phyloP scores from a whole-genome alignment of 2,329 filamentous ascomycete genomes.

The Fusarium marasasianum region DNA sequence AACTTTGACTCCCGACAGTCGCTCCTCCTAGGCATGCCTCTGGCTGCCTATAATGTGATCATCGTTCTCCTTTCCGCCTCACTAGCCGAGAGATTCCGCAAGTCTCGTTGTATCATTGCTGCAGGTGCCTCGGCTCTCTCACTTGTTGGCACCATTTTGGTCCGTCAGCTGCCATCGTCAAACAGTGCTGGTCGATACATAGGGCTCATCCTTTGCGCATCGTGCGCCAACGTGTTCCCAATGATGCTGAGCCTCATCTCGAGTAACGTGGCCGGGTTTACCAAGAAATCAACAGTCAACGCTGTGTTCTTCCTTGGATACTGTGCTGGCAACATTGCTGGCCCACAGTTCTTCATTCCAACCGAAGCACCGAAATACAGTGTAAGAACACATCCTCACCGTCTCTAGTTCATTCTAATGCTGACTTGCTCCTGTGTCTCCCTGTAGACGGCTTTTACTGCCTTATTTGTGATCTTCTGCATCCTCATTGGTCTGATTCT shows the following conservation, averaged over 20 bases:
- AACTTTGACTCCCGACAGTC: background rate
- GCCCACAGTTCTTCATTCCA: background rate
- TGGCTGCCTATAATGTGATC: background rate
- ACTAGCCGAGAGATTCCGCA: background rate
- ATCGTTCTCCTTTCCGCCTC: background rate
- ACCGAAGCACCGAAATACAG: background rate
- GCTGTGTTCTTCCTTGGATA: background rate
- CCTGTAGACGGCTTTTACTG: background rate
- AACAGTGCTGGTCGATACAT: background rate
- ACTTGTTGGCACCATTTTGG: background rate
- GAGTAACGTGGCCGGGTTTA: background rate
- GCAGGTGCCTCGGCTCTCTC: background rate
- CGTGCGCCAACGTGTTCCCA: background rate
- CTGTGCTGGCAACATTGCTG: background rate
- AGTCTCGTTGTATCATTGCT: background rate
- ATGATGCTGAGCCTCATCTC: background rate
- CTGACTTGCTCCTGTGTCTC: background rate
- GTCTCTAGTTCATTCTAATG: accelerated
- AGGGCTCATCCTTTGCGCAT: background rate
- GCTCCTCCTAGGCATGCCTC: background rate
- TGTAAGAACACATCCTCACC: accelerated
- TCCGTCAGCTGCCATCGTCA: background rate
- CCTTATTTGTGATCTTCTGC: background rate
- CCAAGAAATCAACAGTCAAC: background rate
- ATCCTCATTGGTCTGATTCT: background rate